Evolutionary conservation across 805 yeast genomes (phyloP), one percentile per base, ranked within the genome.

Genomic region (Saccharomycopsis fibuligera): DNA sequence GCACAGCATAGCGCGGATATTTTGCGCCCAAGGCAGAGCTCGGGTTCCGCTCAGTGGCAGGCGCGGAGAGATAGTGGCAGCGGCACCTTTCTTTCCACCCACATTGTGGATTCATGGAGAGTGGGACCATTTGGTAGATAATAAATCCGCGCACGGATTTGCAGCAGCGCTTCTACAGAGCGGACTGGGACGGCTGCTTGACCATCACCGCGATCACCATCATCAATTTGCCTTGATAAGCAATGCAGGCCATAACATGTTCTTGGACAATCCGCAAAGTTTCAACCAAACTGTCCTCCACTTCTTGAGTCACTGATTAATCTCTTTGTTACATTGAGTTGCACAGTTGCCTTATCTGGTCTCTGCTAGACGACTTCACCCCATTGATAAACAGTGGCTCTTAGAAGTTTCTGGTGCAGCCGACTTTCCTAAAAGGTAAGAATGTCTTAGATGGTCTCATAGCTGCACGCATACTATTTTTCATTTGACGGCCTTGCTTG

Each of bases 61-160:
- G n/a, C n/a, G n/a, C n/a, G n/a, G n/a, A n/a, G n/a, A n/a, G n/a
- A 63, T 74, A 56, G 90, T 84, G 59, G 74, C 81, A 50, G 62
- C 80, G 33, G 57, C 61, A 6, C 55, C 60, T 10, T 62, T 72
- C 19, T 27, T 41, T 2, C 41, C 41, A 16, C 16, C 19, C n/a
- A 38, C 23, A 44, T 36, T 48, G 17, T 67, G 79, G 62, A 58
- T 69, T 44, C 85, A 83, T 61, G 95, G 93, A 0, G 76, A 80
- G 54, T 76, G 70, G 54, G 95, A 86, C 59, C 84, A 85, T 71
- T 85, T 84, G 93, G n/a, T n/a, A n/a, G n/a, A n/a, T n/a, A n/a
- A n/a, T n/a, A n/a, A n/a, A n/a, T n/a, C n/a, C n/a, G n/a, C n/a
- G n/a, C n/a, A n/a, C n/a, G 73, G 79, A 57, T 62, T 71, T 1